Percentiles rank a stretch among this genome's conserved stretches.
phyloP scores from a whole-genome alignment of 2,329 filamentous ascomycete species.

The Aspergillus sp. region DNA sequence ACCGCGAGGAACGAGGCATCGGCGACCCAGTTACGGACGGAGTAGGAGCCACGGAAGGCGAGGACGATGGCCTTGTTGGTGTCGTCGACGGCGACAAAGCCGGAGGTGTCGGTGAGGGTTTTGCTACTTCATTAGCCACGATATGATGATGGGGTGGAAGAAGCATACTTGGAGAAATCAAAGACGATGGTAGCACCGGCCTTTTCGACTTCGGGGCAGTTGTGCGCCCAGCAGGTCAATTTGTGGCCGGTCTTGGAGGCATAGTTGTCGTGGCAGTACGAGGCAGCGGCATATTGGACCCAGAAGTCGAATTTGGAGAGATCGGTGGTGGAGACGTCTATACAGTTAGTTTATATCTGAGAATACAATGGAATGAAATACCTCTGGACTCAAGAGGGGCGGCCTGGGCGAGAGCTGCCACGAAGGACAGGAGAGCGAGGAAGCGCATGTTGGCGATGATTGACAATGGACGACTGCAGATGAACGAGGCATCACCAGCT shows the following conservation, averaged over 20 bases:
- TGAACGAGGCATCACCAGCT: too few species aligned
- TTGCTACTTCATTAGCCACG: slow-evolving; percentile 5
- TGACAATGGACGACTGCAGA: too few species aligned
- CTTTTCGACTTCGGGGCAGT: slow-evolving; percentile 42
- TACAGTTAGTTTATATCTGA: too few species aligned
- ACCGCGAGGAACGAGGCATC: slow-evolving; percentile 23
- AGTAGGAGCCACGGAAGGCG: slow-evolving; percentile 33
- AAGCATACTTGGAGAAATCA: slow-evolving; percentile 43
- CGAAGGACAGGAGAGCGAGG: too few species aligned
- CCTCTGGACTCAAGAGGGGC: too few species aligned
- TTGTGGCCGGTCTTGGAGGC: slow-evolving; percentile 33
- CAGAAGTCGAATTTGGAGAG: slow-evolving; percentile 35
- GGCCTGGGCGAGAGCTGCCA: too few species aligned
- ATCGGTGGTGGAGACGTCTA: background rate
- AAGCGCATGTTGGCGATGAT: too few species aligned
- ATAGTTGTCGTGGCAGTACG: slow-evolving; percentile 47
- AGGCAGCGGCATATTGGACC: slow-evolving; percentile 47
- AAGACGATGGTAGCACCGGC: slow-evolving; percentile 27
- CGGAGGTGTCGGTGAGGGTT: slow-evolving; percentile 38
- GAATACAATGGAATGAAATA: too few species aligned
- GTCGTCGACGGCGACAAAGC: slow-evolving; percentile 46
- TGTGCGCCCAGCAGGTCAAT: slow-evolving; percentile 38
- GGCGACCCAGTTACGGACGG: slow-evolving; percentile 24
- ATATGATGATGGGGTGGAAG: slow-evolving; percentile 11
- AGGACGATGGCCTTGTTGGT: slow-evolving; percentile 36